Evolutionary conservation across 179 eudicot genomes (phyloP).

Genomic region (Patellifolia procumbens): DNA sequence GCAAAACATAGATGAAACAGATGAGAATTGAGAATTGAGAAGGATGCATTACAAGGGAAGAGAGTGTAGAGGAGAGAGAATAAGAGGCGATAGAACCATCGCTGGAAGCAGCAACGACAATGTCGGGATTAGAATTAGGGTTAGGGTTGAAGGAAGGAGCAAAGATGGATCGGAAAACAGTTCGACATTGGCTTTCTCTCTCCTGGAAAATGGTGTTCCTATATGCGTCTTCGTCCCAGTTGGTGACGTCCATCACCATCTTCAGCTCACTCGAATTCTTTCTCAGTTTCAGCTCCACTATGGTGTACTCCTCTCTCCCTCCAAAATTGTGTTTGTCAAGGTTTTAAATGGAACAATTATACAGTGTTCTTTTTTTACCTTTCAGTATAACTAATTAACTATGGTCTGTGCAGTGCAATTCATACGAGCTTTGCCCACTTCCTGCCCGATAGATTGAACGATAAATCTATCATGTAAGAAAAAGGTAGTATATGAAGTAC

Average conservation of each 20-base stretch:
- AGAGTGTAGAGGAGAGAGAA: slow-evolving; percentile 69
- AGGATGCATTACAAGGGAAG: slow-evolving; percentile 22
- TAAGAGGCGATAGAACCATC: slow-evolving; percentile 76
- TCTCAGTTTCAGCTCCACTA: background rate
- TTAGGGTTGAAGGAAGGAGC: slow-evolving; percentile 47
- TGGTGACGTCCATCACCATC: slow-evolving; percentile 56
- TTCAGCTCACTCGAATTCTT: background rate
- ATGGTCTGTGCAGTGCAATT: no score
- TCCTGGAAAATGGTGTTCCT: slow-evolving; percentile 56
- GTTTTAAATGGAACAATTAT: no score
- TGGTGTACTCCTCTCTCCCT: no score
- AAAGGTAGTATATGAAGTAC: no score
- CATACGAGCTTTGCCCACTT: no score
- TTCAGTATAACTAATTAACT: no score
- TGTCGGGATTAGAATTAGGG: slow-evolving; percentile 50
- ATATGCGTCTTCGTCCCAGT: slow-evolving; percentile 84
- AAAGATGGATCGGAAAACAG: slow-evolving; percentile 76
- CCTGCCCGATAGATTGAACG: no score
- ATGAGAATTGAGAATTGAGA: background rate
- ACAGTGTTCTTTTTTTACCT: no score
- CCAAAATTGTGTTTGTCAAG: no score
- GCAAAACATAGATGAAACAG: background rate
- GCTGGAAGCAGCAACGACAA: slow-evolving; percentile 76
- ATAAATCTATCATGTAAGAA: no score
- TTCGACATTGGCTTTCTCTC: slow-evolving; percentile 58